These are phyloP conservation scores for Inosperma sp. DNA, from an alignment of 768 basidiomycete genomes.

Conservation along the genomic window DNA sequence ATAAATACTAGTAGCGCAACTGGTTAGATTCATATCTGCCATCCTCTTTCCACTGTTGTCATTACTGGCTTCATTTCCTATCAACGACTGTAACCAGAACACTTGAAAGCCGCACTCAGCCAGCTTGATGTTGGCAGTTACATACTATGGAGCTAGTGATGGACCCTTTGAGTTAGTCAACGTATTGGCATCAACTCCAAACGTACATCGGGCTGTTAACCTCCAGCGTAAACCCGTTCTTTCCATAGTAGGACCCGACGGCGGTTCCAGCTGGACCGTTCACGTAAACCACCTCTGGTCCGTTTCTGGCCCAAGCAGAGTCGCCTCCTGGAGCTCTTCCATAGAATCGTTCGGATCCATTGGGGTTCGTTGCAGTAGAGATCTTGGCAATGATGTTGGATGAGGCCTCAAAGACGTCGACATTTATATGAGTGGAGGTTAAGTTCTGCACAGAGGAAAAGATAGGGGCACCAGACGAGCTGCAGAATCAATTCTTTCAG, in stretches of 20 bases:
- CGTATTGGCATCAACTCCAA: no score
- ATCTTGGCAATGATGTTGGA: background rate
- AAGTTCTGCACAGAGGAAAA: background rate
- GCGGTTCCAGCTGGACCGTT: background rate
- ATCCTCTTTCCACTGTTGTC: no score
- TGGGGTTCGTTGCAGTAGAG: background rate
- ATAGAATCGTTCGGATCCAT: background rate
- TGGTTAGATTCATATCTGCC: no score
- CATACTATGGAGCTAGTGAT: no score
- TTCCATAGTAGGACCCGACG: background rate
- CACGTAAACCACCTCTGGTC: constrained; percentile 1
- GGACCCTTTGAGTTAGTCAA: no score
- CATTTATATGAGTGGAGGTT: background rate
- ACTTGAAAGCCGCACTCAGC: no score
- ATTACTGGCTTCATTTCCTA: no score
- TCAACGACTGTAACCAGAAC: no score
- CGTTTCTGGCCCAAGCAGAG: background rate
- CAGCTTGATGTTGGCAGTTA: no score
- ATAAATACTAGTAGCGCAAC: no score
- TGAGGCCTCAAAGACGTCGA: background rate
- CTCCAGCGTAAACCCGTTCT: no score
- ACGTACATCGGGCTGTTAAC: constrained; percentile 1
- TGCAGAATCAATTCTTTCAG: background rate
- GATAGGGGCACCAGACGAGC: background rate
- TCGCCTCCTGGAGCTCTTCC: no score